These are phyloP conservation scores for Amoebophrya sp. DNA, from an alignment of 169 alveolate species.

Conservation along the genomic window DNA sequence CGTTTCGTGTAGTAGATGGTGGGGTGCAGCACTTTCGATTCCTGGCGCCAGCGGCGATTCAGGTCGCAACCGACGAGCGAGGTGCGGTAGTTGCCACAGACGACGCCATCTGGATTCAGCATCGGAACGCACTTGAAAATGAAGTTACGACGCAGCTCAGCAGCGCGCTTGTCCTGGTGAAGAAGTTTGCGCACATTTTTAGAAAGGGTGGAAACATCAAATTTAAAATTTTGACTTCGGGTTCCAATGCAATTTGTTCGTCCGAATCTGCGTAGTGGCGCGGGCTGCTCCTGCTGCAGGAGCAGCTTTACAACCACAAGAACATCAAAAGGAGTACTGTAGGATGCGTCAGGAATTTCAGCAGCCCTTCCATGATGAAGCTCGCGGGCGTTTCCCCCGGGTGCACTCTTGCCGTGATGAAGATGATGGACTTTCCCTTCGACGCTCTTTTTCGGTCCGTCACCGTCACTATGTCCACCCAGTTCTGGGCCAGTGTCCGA, in stretches of 20 bases:
- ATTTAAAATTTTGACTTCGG: too few relatives aligned
- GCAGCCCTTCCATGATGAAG: slow-evolving; percentile 53
- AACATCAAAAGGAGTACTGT: neutral
- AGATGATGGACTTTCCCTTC: slow-evolving; percentile 38
- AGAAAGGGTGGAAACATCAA: too few relatives aligned
- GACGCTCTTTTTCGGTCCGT: slow-evolving; percentile 34
- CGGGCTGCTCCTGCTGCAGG: too few relatives aligned
- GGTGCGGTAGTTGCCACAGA: slow-evolving; percentile 63
- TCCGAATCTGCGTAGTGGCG: too few relatives aligned
- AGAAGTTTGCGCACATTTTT: neutral
- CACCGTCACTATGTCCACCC: slow-evolving; percentile 49
- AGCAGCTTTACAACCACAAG: too few relatives aligned
- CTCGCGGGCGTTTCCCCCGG: slow-evolving; percentile 71
- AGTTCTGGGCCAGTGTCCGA: slow-evolving; percentile 57
- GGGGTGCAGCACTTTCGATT: slow-evolving; percentile 47
- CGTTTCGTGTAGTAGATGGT: slow-evolving; percentile 44
- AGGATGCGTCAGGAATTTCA: slow-evolving; percentile 18
- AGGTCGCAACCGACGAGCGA: slow-evolving; percentile 57
- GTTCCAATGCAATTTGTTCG: too few relatives aligned
- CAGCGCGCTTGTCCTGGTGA: neutral
- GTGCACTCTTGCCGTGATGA: slow-evolving; percentile 58
- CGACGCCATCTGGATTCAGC: slow-evolving; percentile 71
- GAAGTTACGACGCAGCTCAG: slow-evolving; percentile 47
- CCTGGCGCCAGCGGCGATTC: slow-evolving; percentile 50
- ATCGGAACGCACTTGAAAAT: slow-evolving; percentile 65